Evolutionary conservation across 1,284 basidiomycete genomes (phyloP), one percentile per base, ranked within the genome.

Genomic region (Pterulicium gracile): DNA sequence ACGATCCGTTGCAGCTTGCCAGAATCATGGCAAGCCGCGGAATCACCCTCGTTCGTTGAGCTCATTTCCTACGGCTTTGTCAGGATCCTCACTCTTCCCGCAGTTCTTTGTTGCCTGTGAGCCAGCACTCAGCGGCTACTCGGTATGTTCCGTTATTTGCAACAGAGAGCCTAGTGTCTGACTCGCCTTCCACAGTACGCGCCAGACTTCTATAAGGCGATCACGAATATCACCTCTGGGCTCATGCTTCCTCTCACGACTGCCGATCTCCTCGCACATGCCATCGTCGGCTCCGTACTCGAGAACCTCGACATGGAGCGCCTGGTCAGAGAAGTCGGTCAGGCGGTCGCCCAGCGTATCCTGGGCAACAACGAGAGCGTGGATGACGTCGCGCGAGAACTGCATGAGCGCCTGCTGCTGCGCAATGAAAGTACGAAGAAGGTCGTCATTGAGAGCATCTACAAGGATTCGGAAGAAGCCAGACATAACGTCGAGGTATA

Each of bases 301-400:
- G 95, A 99, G 68, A 97, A 98, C 57, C 83, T 98, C 56, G 95
- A 98, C 62, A 94, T 99, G 87, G 96, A 99, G 58, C 80, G 94
- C 34, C 75, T 98, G 42, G 91, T 98, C 50, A 79, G 83, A 39
- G 93, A 97, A 64, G 89, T 98, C 44, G 93, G 93, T 3, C 76
- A 87, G 51, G 93, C 92, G 3, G 94, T 99, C 14, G 92, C 93
- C 3, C 81, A 93, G 54, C 79, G 94, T 45, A 89, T 98, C 59
- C 73, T 89, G 20, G 85, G 84, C 34, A 86, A 92, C 58, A 84
- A 89, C 54, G 85, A 92, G 64, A 92, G 85, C 56, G 93, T 99
- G 43, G 95, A 99, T 61, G 93, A 98, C 50, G 92, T 99, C 14
- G 94, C 95, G 2, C 75, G 79, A 13, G 90, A 94, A 63, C 70